Percentiles rank a stretch among this genome's conserved stretches.
Conservation (phyloP, 2,329 filamentous ascomycete species). For the Didymella exigua region DNA sequence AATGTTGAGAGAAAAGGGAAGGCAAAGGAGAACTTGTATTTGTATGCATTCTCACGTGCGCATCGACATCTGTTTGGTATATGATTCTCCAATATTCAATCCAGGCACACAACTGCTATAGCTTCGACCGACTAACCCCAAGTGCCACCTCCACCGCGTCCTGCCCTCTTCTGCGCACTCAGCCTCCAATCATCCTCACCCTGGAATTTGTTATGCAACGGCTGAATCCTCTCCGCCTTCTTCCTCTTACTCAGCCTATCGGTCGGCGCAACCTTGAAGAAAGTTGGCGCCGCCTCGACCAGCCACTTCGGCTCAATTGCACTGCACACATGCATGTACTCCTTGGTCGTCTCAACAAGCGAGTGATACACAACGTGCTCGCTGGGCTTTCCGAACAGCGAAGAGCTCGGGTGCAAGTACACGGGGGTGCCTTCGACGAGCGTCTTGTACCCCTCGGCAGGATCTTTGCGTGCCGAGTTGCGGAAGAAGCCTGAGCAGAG, state of each 20-base stretch:
- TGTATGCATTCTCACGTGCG: too few relatives aligned
- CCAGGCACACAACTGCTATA: not conserved
- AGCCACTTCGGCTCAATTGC: conserved; percentile 93
- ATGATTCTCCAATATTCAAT: not conserved
- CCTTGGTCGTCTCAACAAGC: conserved; percentile 89
- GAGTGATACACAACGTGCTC: conserved; percentile 96
- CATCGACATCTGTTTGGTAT: not conserved
- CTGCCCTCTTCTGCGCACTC: conserved; percentile 82
- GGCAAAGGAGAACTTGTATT: too few relatives aligned
- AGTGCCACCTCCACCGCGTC: conserved; percentile 87
- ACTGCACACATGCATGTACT: conserved; percentile 97
- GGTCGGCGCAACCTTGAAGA: conserved; percentile 94
- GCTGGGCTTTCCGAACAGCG: conserved; percentile 91
- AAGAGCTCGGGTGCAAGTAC: conserved; percentile 89
- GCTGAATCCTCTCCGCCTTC: conserved; percentile 92
- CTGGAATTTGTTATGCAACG: conserved; percentile 89
- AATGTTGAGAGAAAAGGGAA: too few relatives aligned
- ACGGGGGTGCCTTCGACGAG: conserved; percentile 94
- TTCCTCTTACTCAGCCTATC: conserved; percentile 88
- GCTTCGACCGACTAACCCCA: conserved; percentile 69
- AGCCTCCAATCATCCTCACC: conserved; percentile 95
- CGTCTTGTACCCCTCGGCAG: conserved; percentile 96
- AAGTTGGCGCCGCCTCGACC: conserved; percentile 95
- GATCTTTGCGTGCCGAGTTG: conserved; percentile 92
- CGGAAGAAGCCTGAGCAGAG: conserved; percentile 95